Evolutionary conservation across 768 basidiomycete species (phyloP).

Genomic region (Sporobolomyces roseus): DNA sequence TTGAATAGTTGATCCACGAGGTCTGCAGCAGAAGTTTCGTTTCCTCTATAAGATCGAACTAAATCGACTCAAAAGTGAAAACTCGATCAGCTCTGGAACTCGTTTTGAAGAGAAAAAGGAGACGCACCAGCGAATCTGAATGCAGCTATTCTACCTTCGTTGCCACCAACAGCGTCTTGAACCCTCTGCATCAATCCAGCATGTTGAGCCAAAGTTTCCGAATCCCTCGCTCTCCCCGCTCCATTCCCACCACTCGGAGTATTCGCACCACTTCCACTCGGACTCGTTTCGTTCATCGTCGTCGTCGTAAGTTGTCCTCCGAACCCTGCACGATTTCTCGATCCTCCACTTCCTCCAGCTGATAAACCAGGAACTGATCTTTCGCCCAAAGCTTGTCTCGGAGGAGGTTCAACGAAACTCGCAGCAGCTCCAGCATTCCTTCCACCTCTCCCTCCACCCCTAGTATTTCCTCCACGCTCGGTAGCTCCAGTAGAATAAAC

Average conservation of each 20-base stretch:
- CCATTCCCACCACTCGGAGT: slow-evolving; percentile 1
- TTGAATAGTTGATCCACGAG: slow-evolving; percentile 86
- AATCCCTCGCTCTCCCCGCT: background rate
- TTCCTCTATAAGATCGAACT: slow-evolving; percentile 68
- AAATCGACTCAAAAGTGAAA: slow-evolving; percentile 59
- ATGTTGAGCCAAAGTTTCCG: slow-evolving; percentile 54
- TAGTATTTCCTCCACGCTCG: slow-evolving; percentile 4
- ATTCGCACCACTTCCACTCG: background rate
- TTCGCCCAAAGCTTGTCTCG: slow-evolving; percentile 19
- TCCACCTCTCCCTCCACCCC: background rate
- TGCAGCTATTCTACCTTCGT: slow-evolving; percentile 49
- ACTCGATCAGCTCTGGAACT: slow-evolving; percentile 36
- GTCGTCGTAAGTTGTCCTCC: slow-evolving; percentile 19
- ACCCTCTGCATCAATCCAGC: slow-evolving; percentile 64
- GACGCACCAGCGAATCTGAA: slow-evolving; percentile 47
- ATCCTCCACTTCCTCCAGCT: background rate
- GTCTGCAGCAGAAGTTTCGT: slow-evolving; percentile 76
- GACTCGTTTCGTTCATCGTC: background rate
- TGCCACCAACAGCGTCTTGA: slow-evolving; percentile 47
- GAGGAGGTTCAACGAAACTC: slow-evolving; percentile 26
- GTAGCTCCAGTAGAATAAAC: slow-evolving; percentile 29
- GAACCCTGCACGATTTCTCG: slow-evolving; percentile 16
- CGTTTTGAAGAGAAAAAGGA: background rate
- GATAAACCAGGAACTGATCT: slow-evolving; percentile 43
- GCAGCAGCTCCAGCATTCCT: slow-evolving; percentile 12